Conservation (phyloP, 768 basidiomycete genomes). For the Sistotremastrum suecicum region DNA sequence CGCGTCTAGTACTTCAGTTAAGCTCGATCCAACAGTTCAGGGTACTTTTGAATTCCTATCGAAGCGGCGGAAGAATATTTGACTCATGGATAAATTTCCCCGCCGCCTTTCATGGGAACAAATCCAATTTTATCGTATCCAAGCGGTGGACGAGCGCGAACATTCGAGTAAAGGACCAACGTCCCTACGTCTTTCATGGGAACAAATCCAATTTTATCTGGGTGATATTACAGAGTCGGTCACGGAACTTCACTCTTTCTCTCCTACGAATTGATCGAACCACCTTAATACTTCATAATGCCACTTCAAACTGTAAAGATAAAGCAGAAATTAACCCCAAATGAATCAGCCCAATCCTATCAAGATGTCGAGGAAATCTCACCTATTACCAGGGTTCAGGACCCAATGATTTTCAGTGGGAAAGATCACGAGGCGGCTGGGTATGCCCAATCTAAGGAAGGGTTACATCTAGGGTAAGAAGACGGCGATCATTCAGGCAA, state of each 20-base stretch:
- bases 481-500: not conserved
- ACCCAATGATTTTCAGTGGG: constrained; percentile 94
- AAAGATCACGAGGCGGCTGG: constrained; percentile 70
- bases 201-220: too few species aligned
- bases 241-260: not conserved
- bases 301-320: constrained; percentile 63
- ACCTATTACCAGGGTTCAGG: constrained; percentile 65
- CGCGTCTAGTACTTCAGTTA: too few species aligned
- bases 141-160: too few species aligned
- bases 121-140: too few species aligned
- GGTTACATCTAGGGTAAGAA: constrained; percentile 8
- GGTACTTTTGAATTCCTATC: too few species aligned
- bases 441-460: constrained; percentile 42
- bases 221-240: too few species aligned
- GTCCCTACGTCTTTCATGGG: too few species aligned
- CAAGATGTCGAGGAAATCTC: constrained; percentile 4
- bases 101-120: too few species aligned
- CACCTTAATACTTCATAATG: constrained; percentile 88
- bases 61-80: too few species aligned
- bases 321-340: not conserved
- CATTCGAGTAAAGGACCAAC: too few species aligned
- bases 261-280: constrained; percentile 59
- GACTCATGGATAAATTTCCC: too few species aligned
- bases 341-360: not conserved
- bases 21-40: too few species aligned